phyloP scores from a whole-genome alignment of 352 stramenopile species.

The Phytopythium mirpurense region DNA sequence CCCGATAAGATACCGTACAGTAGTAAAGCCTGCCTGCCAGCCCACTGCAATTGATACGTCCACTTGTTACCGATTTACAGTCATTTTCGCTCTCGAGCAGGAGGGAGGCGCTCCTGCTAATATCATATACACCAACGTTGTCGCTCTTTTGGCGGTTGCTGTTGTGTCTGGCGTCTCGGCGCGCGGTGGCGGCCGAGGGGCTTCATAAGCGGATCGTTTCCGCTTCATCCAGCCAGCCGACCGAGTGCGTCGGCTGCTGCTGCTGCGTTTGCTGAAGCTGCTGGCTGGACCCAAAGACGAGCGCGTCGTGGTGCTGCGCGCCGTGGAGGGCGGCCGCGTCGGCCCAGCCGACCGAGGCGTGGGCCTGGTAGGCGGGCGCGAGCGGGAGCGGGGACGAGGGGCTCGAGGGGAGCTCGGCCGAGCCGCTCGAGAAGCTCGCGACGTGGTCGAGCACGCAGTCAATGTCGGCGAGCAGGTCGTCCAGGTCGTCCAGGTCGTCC shows the following conservation, averaged over 20 bases:
- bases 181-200: background rate
- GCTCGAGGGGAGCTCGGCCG: slow-evolving; percentile 6
- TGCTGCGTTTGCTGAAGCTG: slow-evolving; percentile 4
- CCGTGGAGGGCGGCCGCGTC: background rate
- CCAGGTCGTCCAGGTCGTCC: slow-evolving; percentile 30
- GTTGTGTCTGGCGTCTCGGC: background rate
- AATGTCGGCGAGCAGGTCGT: slow-evolving; percentile 43
- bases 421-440: slow-evolving; percentile 35
- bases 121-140: slow-evolving; percentile 2
- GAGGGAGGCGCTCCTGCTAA: background rate
- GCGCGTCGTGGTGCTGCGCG: background rate
- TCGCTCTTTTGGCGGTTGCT: background rate
- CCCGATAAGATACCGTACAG: too few species aligned
- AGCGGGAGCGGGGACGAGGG: slow-evolving; percentile 5
- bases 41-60: too few species aligned
- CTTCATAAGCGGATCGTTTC: slow-evolving; percentile 7
- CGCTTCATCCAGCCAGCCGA: slow-evolving; percentile 7
- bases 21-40: too few species aligned
- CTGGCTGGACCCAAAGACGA: background rate
- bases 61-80: slow-evolving; percentile 4
- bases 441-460: slow-evolving; percentile 47
- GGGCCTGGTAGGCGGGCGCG: slow-evolving; percentile 8
- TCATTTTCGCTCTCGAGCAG: background rate
- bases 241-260: background rate
- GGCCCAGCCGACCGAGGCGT: slow-evolving; percentile 3